These are phyloP conservation scores for Solanum ossicruentum DNA, from an alignment of 257 asterid genomes.

Conservation along the genomic window DNA sequence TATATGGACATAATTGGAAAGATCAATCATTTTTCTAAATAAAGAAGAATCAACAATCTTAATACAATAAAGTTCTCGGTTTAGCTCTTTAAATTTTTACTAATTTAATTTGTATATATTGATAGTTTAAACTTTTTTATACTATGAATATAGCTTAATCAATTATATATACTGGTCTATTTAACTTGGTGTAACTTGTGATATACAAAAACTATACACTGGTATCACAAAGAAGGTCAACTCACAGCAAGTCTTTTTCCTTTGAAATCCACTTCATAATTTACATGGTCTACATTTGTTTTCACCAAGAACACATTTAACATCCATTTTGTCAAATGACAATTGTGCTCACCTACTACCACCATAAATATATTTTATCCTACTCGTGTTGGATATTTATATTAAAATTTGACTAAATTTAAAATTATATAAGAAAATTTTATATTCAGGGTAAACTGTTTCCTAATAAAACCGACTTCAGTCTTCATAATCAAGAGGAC, in stretches of 20 bases:
- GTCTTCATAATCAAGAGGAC: fast-evolving
- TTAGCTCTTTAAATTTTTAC: neutral
- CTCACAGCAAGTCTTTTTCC: neutral
- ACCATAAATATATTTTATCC: neutral
- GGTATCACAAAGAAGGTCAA: neutral
- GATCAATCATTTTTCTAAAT: neutral
- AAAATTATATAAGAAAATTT: neutral
- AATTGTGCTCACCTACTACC: neutral
- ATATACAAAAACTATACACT: neutral
- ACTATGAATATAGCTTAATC: neutral
- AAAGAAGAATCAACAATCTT: neutral
- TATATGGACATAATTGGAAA: neutral
- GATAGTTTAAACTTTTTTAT: neutral
- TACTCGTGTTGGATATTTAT: fast-evolving
- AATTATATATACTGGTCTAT: neutral
- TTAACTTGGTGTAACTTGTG: neutral
- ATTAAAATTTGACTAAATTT: neutral
- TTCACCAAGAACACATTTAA: neutral
- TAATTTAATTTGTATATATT: neutral
- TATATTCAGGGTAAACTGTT: neutral
- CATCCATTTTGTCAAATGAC: neutral
- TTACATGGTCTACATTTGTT: neutral
- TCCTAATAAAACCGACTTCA: neutral
- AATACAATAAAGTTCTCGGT: neutral
- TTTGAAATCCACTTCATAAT: neutral